Percentiles rank a stretch among this genome's conserved stretches.
Conservation (phyloP, 2,329 filamentous ascomycete genomes). For the Sporothrix dimorphospora region DNA sequence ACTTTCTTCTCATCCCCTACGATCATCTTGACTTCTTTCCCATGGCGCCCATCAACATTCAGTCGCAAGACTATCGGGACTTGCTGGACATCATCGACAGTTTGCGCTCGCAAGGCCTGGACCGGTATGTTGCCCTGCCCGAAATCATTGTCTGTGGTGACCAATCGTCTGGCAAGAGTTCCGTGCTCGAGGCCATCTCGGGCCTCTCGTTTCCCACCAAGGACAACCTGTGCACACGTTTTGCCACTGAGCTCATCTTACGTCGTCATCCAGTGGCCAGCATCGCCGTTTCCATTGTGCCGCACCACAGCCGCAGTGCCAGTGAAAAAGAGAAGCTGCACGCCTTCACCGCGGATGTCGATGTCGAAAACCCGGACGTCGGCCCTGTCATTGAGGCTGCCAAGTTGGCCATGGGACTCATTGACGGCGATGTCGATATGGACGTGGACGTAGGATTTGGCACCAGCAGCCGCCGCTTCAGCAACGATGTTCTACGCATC, state of each 20-base stretch:
- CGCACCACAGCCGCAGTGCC: conserved; percentile 39
- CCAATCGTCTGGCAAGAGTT: conserved; percentile 66
- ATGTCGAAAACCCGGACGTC: conserved; percentile 38
- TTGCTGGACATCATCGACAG: conserved; percentile 47
- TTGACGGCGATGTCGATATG: neutral
- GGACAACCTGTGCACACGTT: conserved; percentile 63
- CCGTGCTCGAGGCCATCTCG: conserved; percentile 66
- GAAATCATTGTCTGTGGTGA: conserved; percentile 63
- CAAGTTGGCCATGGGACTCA: conserved; percentile 54
- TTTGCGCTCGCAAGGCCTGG: conserved; percentile 44
- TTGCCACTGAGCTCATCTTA: conserved; percentile 64
- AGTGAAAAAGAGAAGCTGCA: conserved; percentile 37
- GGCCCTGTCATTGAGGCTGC: conserved; percentile 45
- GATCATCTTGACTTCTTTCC: no score
- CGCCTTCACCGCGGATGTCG: conserved; percentile 37
- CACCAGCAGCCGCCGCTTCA: conserved; percentile 43
- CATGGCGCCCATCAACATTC: conserved; percentile 31
- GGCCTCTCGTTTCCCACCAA: conserved; percentile 62
- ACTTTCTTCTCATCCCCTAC: no score
- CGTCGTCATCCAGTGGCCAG: conserved; percentile 45
- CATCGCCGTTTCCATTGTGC: conserved; percentile 46
- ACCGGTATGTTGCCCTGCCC: conserved; percentile 47
- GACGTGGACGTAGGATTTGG: no score
- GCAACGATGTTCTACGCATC: conserved; percentile 51
- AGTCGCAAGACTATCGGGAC: conserved; percentile 42